Evolutionary conservation across 352 stramenopile genomes (phyloP), one percentile per base, ranked within the genome.

Genomic region (Peronospora tabacina): DNA sequence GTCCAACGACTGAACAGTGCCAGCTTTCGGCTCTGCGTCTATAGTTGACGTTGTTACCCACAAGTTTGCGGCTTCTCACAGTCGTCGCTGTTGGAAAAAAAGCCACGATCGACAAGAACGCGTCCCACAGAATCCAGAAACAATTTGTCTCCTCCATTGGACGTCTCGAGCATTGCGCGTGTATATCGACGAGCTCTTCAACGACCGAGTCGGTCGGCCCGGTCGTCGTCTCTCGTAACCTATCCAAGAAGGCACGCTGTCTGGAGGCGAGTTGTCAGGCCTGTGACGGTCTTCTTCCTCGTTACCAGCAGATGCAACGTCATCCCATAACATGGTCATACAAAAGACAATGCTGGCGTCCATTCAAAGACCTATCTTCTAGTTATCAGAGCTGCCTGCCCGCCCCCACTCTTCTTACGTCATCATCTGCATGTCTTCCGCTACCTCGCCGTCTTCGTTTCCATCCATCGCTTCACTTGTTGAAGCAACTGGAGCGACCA

Each of bases 41-140:
- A 49, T 79, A 82, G 52, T 75, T 79, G 28, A 79, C 71, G 41
- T 57, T 67, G 38, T 72, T 66, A 42, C 66, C 66, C 39, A 68
- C 68, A 3, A 79, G 68, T 46, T 77, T 79, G 44, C 68, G 71
- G n/a, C 63, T 78, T 77, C 54, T 82, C 71, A 12, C 63, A 32
- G 28, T 32, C 28, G 7, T 32, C 28, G 5, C 28, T 32, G 3
- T 32, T 32, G 10, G 10, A 32, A 12, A 32, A 12, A 32, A 32
- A 3, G 28, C 10, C 10, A 32, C 28, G 10, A 82, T 82, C 46
- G 79, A 66, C 0, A 73, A 33, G 52, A 72, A 79, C 45, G 67
- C 74, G 54, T 82, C 61, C 26, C 60, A 59, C 54, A 82, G 77
- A 55, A 77, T 63, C 22, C 55, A 55, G 2, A 72, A 61, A 48